Base-by-base conservation (phyloP, 148 eudicot species). In the Cornus florida region DNA sequence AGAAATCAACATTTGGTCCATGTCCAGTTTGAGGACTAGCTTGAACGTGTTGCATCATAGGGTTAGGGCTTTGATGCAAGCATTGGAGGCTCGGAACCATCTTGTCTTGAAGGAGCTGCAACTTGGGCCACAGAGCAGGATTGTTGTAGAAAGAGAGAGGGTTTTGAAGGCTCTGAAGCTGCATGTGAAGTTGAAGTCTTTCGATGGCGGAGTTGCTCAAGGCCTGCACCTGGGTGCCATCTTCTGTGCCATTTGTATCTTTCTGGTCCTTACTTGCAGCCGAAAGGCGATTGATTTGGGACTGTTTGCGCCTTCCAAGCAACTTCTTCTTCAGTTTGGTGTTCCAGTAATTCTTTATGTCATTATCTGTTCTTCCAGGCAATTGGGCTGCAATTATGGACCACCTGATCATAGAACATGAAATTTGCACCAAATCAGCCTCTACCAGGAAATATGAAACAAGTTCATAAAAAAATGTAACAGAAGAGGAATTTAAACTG, bases 301-400 rank as follows among this genome's bases (percentile, higher is more conserved):
- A 72, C 66, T 80, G 83, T 73, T 88, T 92, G 65, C 90, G 83
- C 48, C 90, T 86, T 75, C 98, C 97, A 0, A 94, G 79, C 17
- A 94, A 80, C 75, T 94, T 94, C 85, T 92, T 91, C 92, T 92
- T 90, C 38, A 91, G 83, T 79, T 87, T 91, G 0, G 93, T 92
- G 83, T 90, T 94, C 97, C 97, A 91, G 67, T 92, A 92, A 79
- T 94, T 92, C 79, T 92, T 94, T 56, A 96, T 94, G 71, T 96
- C 99, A 59, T 96, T 96, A 70, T 96, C 99, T 28, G 99, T 96
- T 81, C 99, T 90, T 80, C 98, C 99, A 3, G 99, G 99, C 67
- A 96, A 77, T 53, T 94, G 98, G 46, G 99, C 98, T 4, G 98
- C 99, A 85, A 96, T 96, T 80, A 96, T 90, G 59, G 97, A 96